Evolutionary conservation across 2,329 filamentous ascomycete species (phyloP).

Genomic region (Calycina herbarum): DNA sequence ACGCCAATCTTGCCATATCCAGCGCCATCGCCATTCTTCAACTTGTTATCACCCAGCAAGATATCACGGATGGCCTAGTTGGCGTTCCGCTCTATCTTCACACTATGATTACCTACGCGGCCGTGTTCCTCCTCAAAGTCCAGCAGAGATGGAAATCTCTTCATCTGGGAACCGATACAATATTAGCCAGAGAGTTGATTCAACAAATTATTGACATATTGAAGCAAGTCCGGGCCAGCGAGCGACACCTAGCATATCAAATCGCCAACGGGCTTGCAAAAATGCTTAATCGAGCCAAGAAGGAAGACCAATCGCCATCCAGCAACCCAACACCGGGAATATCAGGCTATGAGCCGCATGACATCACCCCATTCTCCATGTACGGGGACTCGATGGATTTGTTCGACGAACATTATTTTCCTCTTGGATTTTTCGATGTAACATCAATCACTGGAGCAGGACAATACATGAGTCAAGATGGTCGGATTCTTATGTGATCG

Average conservation of each 20-base stretch:
- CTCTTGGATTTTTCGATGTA: constrained; percentile 30
- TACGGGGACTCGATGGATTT: constrained; percentile 31
- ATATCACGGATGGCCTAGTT: constrained; percentile 37
- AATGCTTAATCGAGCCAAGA: constrained; percentile 34
- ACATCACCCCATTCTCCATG: constrained; percentile 25
- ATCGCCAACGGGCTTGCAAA: constrained; percentile 41
- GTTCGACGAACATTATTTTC: constrained; percentile 26
- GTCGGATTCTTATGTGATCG: constrained; percentile 1
- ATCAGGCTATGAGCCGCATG: neutral
- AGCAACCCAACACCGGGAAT: neutral
- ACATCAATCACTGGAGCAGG: constrained; percentile 2
- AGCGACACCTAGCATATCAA: constrained; percentile 41
- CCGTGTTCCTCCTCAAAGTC: constrained; percentile 42
- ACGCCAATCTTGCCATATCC: constrained; percentile 26
- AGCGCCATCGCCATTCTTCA: constrained; percentile 35
- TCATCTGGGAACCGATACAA: constrained; percentile 38
- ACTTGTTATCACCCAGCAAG: constrained; percentile 38
- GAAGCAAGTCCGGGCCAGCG: constrained; percentile 36
- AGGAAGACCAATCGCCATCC: neutral
- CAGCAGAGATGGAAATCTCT: constrained; percentile 39
- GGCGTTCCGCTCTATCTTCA: constrained; percentile 41
- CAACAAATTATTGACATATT: constrained; percentile 37
- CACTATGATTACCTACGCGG: constrained; percentile 41
- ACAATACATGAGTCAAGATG: constrained; percentile 2
- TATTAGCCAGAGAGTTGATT: constrained; percentile 11